phyloP scores from a whole-genome alignment of 73 alveolate species.

The Paramecium caudatum region DNA sequence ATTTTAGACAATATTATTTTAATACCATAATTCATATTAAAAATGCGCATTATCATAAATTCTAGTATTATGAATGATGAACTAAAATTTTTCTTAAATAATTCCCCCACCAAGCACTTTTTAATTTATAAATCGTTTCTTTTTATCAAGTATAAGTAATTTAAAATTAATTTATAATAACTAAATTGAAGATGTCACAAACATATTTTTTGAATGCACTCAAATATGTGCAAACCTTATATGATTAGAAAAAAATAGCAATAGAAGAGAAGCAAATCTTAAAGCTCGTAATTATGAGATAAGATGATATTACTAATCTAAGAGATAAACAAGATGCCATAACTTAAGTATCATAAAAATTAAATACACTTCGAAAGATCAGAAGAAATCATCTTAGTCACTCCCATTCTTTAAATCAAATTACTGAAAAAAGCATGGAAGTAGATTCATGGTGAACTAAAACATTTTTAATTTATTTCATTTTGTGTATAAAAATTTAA shows the following conservation, averaged over 20 bases:
- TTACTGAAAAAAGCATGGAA: slow-evolving; percentile 42
- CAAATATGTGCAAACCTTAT: slow-evolving; percentile 11
- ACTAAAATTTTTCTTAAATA: too few relatives aligned
- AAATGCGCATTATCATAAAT: too few relatives aligned
- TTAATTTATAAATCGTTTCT: too few relatives aligned
- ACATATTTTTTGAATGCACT: slow-evolving; percentile 10
- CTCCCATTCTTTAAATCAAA: not conserved
- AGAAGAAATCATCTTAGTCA: not conserved
- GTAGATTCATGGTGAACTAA: slow-evolving; percentile 1
- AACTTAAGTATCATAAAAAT: slow-evolving; percentile 39
- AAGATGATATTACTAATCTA: slow-evolving; percentile 19
- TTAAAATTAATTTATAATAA: too few relatives aligned
- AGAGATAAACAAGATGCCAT: slow-evolving; percentile 9
- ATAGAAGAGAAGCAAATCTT: slow-evolving; percentile 12
- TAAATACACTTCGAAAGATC: slow-evolving; percentile 20
- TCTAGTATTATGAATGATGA: too few relatives aligned
- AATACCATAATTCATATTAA: too few relatives aligned
- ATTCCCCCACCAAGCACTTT: too few relatives aligned
- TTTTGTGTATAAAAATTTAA: not conserved
- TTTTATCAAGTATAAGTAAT: too few relatives aligned
- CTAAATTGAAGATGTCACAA: not conserved
- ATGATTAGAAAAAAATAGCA: not conserved
- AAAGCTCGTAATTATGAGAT: not conserved
- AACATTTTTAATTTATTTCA: not conserved
- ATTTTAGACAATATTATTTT: too few relatives aligned